Percentiles rank a stretch among this genome's conserved stretches.
Conservation (phyloP, 2,329 filamentous ascomycete genomes). For the Arthrobotrys pseudoclavata region DNA sequence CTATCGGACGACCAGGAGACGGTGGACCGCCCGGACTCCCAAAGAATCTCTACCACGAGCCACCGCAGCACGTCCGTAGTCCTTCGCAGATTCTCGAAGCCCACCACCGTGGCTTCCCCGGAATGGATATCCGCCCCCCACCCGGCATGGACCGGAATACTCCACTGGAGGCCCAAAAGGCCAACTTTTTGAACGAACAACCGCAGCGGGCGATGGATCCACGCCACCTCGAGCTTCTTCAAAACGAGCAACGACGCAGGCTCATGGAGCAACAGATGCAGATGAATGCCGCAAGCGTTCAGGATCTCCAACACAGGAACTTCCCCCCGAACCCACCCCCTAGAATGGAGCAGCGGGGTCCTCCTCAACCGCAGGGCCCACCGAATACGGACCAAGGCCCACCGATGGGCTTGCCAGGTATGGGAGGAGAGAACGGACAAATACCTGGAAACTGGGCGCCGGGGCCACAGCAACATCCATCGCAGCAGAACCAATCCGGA, state of each 20-base stretch:
- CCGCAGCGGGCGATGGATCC: conserved; percentile 47
- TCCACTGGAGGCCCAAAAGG: conserved; percentile 40
- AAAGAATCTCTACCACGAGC: conserved; percentile 56
- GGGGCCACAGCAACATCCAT: conserved; percentile 43
- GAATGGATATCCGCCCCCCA: conserved; percentile 56
- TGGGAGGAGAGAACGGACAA: conserved; percentile 51
- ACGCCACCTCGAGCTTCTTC: conserved; percentile 52
- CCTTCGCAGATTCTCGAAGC: conserved; percentile 55
- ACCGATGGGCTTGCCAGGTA: conserved; percentile 55
- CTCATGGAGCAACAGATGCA: conserved; percentile 50
- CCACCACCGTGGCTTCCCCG: conserved; percentile 49
- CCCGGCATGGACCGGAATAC: conserved; percentile 53
- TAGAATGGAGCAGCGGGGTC: conserved; percentile 54
- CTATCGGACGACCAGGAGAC: conserved; percentile 40
- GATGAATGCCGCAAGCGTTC: conserved; percentile 37
- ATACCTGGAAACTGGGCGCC: conserved; percentile 55
- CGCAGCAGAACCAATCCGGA: conserved; percentile 42
- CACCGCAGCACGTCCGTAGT: conserved; percentile 54
- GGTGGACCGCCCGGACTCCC: conserved; percentile 52
- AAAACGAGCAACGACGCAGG: conserved; percentile 52
- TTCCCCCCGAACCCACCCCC: conserved; percentile 51
- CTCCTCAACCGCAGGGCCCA: conserved; percentile 47
- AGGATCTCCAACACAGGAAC: conserved; percentile 49
- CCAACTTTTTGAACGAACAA: conserved; percentile 41
- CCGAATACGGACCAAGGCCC: conserved; percentile 50